Evolutionary conservation across 2,329 filamentous ascomycete genomes (phyloP), one percentile per base, ranked within the genome.

Genomic region (Ophiosphaerella herpotricha): DNA sequence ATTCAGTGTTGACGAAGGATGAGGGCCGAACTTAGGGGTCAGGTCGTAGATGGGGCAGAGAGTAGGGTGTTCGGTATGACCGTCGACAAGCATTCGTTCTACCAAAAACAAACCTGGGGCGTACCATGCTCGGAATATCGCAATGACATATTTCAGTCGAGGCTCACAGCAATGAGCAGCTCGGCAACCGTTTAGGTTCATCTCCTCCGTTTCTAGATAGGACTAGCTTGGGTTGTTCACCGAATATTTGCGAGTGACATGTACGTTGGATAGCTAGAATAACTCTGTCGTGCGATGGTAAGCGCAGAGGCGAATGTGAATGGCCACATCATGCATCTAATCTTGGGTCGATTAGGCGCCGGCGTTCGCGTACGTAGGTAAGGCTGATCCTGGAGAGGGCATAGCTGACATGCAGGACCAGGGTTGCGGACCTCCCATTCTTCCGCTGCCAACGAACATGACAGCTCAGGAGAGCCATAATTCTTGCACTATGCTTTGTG

Each of bases 131-230:
- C 32, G 51, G 47, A 55, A 52, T 55, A 55, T 48, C 46, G 24
- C 42, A 40, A 34, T 16, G 47, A 31, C 43, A 50, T 60, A 56
- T 61, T 61, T 49, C 57, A 37, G 55, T 60, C 61, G 48, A 62
- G 61, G 59, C 59, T 61, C 54, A 50, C 45, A 39, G 36, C 44
- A 46, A 46, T 35, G 39, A 39, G 31, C 33, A 54, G 32, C 44
- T 53, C 50, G 56, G 58, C 48, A 46, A 46, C 49, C 43, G 34
- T 39, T 40, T 35, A 41, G 32, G 21, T 32, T 45, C 18, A 23
- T 31, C 24, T 23, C 43, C 23, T 42, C 48, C 35, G 44, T 11
- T 41, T 39, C 48, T 3, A 37, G 29, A 41, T 21, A 9, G 39
- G 58, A 48, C 35, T 50, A 57, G 52, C 39, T 39, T 21, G 13